Evolutionary conservation across 2,329 filamentous ascomycete genomes (phyloP), one percentile per base, ranked within the genome.

Genomic region (Graphilbum ipis-grandicollis): DNA sequence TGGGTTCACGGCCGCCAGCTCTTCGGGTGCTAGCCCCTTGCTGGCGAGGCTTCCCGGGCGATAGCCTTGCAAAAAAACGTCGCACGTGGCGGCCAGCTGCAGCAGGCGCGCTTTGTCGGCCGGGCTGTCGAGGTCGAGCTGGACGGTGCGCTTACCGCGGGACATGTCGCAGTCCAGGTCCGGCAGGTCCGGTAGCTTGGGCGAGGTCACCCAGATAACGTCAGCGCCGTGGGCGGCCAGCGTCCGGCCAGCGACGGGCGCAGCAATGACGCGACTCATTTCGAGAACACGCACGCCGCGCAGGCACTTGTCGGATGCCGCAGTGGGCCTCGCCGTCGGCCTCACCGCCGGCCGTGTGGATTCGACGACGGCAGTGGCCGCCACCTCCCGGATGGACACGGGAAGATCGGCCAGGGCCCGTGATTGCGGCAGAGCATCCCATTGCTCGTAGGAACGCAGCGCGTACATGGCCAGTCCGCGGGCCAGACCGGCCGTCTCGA

Each of bases 91-190:
- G n/a, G 69, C 48, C 12, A 56, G 51, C 2, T 46, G 47, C 40
- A 53, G 55, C 36, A 82, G 78, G 0, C 52, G 50, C 12, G 51
- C 51, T n/a, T 70, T 60, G 19, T 72, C 74, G 35, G 62, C 63
- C 2, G 51, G 48, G 2, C 54, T 42, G 2, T 55, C 53, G 29
- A 70, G 58, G 43, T 72, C 60, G 3, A 71, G 48, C n/a, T 52
- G 51, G 4, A 57, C 51, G 4, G 58, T 62, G 31, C 55, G 54
- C 46, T 65, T 65, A 10, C 62, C 63, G 19, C 58, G 54, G 32
- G 56, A 60, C 14, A 63, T 45, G 28, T 58, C 54, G 15, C 54
- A 48, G 40, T 59, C 55, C 30, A 58, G 41, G 25, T 51, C 38
- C 29, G 45, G 50, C 39, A 62, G 50, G 40, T 64, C 60, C 1